A percentile compares a stretch with the other conserved stretches of the same genome.
Conservation (phyloP, 495 filamentous ascomycete species). For the Polyplosphaeria fusca region DNA sequence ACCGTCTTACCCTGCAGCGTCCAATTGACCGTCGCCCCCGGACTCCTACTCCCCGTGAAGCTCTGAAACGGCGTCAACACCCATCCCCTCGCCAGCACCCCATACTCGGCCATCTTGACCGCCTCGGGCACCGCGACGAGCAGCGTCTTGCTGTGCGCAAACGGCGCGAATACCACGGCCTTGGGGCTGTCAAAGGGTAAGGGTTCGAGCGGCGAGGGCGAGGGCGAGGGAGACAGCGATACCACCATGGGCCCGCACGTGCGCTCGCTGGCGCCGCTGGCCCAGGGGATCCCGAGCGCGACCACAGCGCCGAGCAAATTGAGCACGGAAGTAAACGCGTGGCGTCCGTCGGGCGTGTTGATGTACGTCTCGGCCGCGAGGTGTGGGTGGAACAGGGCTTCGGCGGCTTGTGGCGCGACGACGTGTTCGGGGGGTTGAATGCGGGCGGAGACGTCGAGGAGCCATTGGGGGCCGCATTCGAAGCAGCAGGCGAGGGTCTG, state of each 20-base stretch:
- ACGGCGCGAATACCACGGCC: slow-evolving; percentile 24
- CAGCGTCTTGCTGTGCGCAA: slow-evolving; percentile 6
- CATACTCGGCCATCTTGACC: background rate
- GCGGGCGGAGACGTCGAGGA: slow-evolving; percentile 25
- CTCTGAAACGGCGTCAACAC: slow-evolving; percentile 6
- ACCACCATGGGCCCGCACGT: slow-evolving; percentile 15
- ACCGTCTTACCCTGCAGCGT: slow-evolving; percentile 6
- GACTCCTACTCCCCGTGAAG: slow-evolving; percentile 8
- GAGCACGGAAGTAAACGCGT: background rate
- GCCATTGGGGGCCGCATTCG: slow-evolving; percentile 35
- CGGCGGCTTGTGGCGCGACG: slow-evolving; percentile 3
- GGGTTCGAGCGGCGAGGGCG: background rate
- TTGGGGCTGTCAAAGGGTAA: background rate
- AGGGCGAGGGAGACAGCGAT: background rate
- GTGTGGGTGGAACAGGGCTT: slow-evolving; percentile 13
- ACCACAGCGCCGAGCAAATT: slow-evolving; percentile 11
- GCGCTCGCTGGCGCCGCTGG: slow-evolving; percentile 10
- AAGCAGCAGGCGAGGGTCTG: slow-evolving; percentile 35
- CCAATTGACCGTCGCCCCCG: slow-evolving; percentile 6
- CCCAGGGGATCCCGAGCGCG: slow-evolving; percentile 26
- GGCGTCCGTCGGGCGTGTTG: background rate
- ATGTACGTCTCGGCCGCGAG: slow-evolving; percentile 6
- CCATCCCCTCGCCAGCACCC: slow-evolving; percentile 18
- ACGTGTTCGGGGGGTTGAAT: background rate
- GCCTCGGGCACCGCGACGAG: slow-evolving; percentile 24